A percentile compares a stretch with the other conserved stretches of the same genome.
phyloP scores from a whole-genome alignment of 179 eudicot species.

The Carnegiea gigantea region DNA sequence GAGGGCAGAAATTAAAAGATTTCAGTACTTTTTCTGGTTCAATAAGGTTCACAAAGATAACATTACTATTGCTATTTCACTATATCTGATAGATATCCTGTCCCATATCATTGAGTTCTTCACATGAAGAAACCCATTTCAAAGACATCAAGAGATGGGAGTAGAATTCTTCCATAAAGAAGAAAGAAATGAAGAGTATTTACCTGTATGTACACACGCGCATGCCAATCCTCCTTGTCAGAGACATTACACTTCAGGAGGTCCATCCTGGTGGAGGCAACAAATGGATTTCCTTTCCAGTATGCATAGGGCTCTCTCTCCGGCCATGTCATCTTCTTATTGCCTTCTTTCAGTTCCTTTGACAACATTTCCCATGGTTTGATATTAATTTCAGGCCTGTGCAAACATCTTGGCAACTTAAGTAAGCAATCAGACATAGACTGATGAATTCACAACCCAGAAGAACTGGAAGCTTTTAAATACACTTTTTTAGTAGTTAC shows the following conservation, averaged over 20 bases:
- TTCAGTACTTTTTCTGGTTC: background rate
- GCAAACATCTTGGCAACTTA: slow-evolving; percentile 2
- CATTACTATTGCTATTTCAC: too few relatives aligned
- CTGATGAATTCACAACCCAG: background rate
- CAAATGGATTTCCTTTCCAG: slow-evolving; percentile 56
- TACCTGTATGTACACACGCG: slow-evolving; percentile 51
- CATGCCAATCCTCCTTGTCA: slow-evolving; percentile 51
- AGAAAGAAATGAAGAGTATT: background rate
- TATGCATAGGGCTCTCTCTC: slow-evolving; percentile 61
- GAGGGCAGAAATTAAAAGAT: background rate
- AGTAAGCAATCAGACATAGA: slow-evolving; percentile 1
- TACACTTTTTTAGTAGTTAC: too few relatives aligned
- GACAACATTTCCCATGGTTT: slow-evolving; percentile 57
- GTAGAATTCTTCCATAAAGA: background rate
- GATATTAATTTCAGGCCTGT: slow-evolving; percentile 59
- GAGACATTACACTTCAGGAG: slow-evolving; percentile 61
- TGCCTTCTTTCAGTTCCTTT: slow-evolving; percentile 56
- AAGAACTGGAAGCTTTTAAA: background rate
- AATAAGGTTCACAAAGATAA: too few relatives aligned
- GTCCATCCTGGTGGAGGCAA: slow-evolving; percentile 43
- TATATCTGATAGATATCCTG: too few relatives aligned
- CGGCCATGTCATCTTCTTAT: slow-evolving; percentile 43
- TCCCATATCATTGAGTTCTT: background rate
- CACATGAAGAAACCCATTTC: background rate
- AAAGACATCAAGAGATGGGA: background rate